These are phyloP conservation scores for Saturnispora sekii DNA, from an alignment of 805 yeast genomes.

Conservation along the genomic window DNA sequence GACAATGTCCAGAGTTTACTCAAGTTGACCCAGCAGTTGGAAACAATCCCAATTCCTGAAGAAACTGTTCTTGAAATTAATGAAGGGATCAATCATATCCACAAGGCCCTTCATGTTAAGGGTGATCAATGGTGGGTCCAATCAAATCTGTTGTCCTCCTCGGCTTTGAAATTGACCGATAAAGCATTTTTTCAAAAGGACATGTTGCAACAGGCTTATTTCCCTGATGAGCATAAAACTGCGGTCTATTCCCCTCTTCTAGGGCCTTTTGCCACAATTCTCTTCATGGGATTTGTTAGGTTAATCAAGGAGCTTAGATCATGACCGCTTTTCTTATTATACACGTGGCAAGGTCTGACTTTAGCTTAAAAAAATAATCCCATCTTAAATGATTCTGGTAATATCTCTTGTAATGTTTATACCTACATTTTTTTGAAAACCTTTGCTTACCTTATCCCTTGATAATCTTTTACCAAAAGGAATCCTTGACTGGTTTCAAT, in stretches of 20 bases:
- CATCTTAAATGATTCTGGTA: too few relatives aligned
- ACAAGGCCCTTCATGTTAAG: conserved; percentile 28
- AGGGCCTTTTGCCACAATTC: conserved; percentile 75
- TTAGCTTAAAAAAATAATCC: neutral
- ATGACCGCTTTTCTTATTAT: neutral
- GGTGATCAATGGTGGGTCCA: conserved; percentile 24
- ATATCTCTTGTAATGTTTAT: too few relatives aligned
- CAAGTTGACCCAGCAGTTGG: conserved; percentile 57
- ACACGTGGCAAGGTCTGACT: neutral
- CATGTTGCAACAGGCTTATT: conserved; percentile 91
- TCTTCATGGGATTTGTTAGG: conserved; percentile 41
- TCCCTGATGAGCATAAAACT: conserved; percentile 91
- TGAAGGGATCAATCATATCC: conserved; percentile 32
- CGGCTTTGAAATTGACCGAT: conserved; percentile 53
- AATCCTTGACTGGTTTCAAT: too few relatives aligned
- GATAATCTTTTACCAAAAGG: too few relatives aligned
- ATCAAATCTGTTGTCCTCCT: conserved; percentile 34
- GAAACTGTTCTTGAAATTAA: conserved; percentile 52
- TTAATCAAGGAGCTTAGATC: conserved; percentile 29
- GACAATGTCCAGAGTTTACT: conserved; percentile 66
- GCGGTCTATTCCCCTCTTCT: conserved; percentile 87
- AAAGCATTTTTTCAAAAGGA: conserved; percentile 86
- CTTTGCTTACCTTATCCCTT: too few relatives aligned
- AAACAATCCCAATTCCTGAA: conserved; percentile 77
- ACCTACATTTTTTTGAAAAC: too few relatives aligned